phyloP scores from a whole-genome alignment of 1,284 basidiomycete genomes.

The Rhizoctonia solani region DNA sequence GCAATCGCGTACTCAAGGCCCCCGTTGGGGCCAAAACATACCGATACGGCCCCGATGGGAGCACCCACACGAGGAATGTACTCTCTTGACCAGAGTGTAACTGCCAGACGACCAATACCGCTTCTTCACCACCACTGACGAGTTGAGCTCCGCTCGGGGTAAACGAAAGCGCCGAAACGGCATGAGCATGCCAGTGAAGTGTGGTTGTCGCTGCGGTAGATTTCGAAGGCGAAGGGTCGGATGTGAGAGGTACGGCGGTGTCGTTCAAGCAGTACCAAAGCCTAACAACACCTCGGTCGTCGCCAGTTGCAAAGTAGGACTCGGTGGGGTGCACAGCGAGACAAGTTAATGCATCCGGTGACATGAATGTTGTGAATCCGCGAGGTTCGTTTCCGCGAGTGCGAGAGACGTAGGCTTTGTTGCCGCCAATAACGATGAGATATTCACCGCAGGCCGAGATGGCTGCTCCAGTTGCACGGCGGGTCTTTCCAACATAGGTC shows the following conservation, averaged over 20 bases:
- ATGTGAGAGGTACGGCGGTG: slow-evolving; percentile 46
- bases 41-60: slow-evolving; percentile 67
- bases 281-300: slow-evolving; percentile 81
- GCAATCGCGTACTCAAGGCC: slow-evolving; percentile 89
- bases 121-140: slow-evolving; percentile 94
- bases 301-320: slow-evolving; percentile 94
- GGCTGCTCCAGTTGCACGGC: slow-evolving; percentile 63
- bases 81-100: slow-evolving; percentile 82
- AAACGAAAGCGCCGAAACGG: slow-evolving; percentile 88
- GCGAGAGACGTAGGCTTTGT: slow-evolving; percentile 83
- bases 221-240: slow-evolving; percentile 44
- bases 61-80: slow-evolving; percentile 93
- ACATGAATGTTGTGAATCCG: slow-evolving; percentile 81
- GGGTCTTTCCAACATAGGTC: slow-evolving; percentile 68
- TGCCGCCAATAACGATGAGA: slow-evolving; percentile 78
- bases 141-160: slow-evolving; percentile 91
- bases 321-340: slow-evolving; percentile 88
- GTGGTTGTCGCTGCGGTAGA: slow-evolving; percentile 81
- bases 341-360: slow-evolving; percentile 79
- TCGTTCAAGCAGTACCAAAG: slow-evolving; percentile 91
- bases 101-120: slow-evolving; percentile 96
- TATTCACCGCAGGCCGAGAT: slow-evolving; percentile 80
- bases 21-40: slow-evolving; percentile 56
- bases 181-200: slow-evolving; percentile 97
- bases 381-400: slow-evolving; percentile 41